Conservation (phyloP, 169 alveolate species). For the Plasmodium malariae region DNA sequence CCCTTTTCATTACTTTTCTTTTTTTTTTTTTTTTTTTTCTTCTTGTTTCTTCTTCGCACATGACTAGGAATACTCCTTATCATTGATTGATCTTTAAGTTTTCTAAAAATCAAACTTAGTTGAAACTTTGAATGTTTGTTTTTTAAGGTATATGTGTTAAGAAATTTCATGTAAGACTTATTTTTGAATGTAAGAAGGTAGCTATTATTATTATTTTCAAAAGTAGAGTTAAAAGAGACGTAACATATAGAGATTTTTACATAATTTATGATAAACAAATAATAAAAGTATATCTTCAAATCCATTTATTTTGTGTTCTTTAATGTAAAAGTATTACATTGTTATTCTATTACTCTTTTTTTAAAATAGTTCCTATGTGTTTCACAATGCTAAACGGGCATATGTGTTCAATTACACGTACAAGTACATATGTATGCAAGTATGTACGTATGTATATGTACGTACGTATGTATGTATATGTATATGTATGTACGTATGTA, state of each 20-base stretch:
- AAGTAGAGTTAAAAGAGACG: conserved; percentile 17
- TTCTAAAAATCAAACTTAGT: conserved; percentile 59
- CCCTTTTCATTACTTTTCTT: conserved; percentile 5
- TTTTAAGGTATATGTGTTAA: not conserved
- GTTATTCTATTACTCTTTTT: not conserved
- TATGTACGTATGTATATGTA: too few species aligned
- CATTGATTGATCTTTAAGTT: conserved; percentile 76
- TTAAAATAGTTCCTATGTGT: not conserved
- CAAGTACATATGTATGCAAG: too few species aligned
- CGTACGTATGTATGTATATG: too few species aligned
- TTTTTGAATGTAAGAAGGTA: conserved; percentile 2
- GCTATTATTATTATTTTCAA: not conserved
- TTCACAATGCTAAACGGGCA: too few species aligned
- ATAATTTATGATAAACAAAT: conserved; percentile 25
- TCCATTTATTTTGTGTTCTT: conserved; percentile 56
- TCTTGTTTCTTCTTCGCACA: conserved; percentile 56
- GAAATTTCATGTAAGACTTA: conserved; percentile 5
- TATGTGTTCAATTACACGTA: too few species aligned
- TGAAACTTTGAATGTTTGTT: conserved; percentile 43
- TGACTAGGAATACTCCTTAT: conserved; percentile 74
- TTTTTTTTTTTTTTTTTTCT: conserved; percentile 47
- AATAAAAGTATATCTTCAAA: conserved; percentile 34
- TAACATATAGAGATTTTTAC: conserved; percentile 17
- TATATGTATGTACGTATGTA: too few species aligned
- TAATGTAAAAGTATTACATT: conserved; percentile 9